Conservation (phyloP, 139 green algal genomes). For the Chlorella vulgaris region DNA sequence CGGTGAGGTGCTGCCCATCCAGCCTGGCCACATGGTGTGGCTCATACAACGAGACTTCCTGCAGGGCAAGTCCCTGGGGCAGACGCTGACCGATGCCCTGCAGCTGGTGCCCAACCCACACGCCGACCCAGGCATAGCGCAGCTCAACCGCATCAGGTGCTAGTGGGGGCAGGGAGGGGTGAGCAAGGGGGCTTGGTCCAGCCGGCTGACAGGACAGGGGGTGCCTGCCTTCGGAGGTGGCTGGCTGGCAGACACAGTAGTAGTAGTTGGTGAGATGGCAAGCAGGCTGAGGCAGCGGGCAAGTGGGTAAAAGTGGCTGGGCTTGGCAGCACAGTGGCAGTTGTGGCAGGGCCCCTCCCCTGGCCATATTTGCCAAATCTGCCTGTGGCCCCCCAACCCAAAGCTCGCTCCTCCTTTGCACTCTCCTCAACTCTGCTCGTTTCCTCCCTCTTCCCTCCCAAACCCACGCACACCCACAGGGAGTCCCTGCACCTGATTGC, state of each 20-base stretch:
- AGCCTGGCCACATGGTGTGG: slow-evolving; percentile 88
- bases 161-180: not conserved
- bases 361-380: too few relatives aligned
- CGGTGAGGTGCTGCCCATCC: slow-evolving; percentile 24
- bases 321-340: not conserved
- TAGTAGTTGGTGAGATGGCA: too few relatives aligned
- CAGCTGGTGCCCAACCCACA: slow-evolving; percentile 78
- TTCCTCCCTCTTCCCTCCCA: too few relatives aligned
- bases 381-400: too few relatives aligned
- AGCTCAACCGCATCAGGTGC: slow-evolving; percentile 70
- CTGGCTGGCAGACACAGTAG: too few relatives aligned
- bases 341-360: too few relatives aligned
- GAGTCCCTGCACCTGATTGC: slow-evolving; percentile 23
- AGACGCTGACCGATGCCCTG: slow-evolving; percentile 75
- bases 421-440: too few relatives aligned
- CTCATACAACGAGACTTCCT: slow-evolving; percentile 95
- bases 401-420: too few relatives aligned
- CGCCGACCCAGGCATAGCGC: slow-evolving; percentile 51
- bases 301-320: not conserved
- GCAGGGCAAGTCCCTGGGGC: slow-evolving; percentile 61
- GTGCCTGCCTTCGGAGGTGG: too few relatives aligned
- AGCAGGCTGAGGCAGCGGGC: not conserved
- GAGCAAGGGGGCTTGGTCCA: too few relatives aligned
- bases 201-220: too few relatives aligned
- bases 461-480: not conserved